Evolutionary conservation across 495 filamentous ascomycete genomes (phyloP), one percentile per base, ranked within the genome.

Genomic region (Aspergillus funiculosus): DNA sequence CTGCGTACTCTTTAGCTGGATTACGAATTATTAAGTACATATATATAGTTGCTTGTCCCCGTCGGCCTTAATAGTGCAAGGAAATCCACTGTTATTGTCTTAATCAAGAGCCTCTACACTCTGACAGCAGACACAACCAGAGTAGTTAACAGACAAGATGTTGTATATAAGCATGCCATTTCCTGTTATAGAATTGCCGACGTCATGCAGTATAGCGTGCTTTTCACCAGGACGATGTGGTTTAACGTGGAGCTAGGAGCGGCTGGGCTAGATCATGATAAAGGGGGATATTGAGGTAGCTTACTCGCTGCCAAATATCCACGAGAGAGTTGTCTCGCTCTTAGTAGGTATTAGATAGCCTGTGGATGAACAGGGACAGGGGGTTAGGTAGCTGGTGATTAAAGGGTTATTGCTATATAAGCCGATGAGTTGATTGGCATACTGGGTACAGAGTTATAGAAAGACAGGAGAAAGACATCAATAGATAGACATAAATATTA

Each of bases 371-470:
- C 43, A 82, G 83, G 0, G 67, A 79, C 4, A 19, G 69, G 25
- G 71, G 86, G 85, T 0, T 87, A 92, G 63, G 61, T 73, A 85
- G 3, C 62, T 90, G n/a, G 76, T 81, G 5, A 84, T 92, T 43
- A 86, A 87, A 3, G 62, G 87, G 20, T 85, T 85, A 1, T 62
- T 89, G 36, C 75, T 90, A 5, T 74, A 85, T 9, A 71, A 80
- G 18, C 85, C 87, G 4, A 92, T 53, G 87, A 92, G 64, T 82
- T 85, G 3, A 90, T 86, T 3, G 78, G 73, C 19, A 78, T 78
- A 17, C 66, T 89, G 24, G 86, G 90, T 51, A 77, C 81, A 3
- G 76, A 85, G 60, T 78, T 75, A 17, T 85, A 92, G 69, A 73
- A 13, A 81, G 82, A 0, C 74, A 89, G 43, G 79, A 83, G 39